phyloP scores from a whole-genome alignment of 768 basidiomycete genomes.

The Lentinula lateritia region DNA sequence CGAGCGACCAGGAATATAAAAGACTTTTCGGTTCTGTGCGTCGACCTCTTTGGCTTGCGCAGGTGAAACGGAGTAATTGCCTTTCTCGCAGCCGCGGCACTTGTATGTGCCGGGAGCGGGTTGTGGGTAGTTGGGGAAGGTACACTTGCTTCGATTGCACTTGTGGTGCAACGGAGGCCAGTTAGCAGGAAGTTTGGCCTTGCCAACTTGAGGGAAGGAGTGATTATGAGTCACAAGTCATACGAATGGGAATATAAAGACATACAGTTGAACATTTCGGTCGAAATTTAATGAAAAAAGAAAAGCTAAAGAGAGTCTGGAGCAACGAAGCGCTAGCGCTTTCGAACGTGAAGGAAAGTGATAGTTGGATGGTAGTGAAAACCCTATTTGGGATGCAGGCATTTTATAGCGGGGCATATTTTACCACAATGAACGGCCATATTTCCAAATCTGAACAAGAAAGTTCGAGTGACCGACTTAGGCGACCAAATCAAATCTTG shows the following conservation, averaged over 20 bases:
- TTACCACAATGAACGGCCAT: background rate
- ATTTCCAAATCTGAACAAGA: too few species aligned
- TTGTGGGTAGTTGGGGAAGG: background rate
- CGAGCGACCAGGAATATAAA: background rate
- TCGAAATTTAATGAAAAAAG: background rate
- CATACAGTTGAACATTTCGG: too few species aligned
- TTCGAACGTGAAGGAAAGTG: background rate
- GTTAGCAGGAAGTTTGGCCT: background rate
- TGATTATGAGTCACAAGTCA: background rate
- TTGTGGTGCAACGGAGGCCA: slow-evolving; percentile 4
- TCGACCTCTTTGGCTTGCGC: background rate
- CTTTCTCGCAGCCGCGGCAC: slow-evolving; percentile 3
- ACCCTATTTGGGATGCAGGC: too few species aligned
- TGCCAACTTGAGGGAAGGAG: background rate
- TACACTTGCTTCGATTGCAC: background rate
- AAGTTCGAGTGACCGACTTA: too few species aligned
- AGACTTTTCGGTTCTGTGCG: background rate
- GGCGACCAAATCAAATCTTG: background rate
- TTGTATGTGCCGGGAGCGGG: background rate
- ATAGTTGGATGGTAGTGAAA: background rate
- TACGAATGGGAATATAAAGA: background rate
- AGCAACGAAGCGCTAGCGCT: background rate
- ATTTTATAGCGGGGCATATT: background rate
- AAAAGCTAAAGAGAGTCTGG: background rate
- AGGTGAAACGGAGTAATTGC: background rate